phyloP scores from a whole-genome alignment of 2,329 filamentous ascomycete species.

The Magnaporthiopsis rhizophila region DNA sequence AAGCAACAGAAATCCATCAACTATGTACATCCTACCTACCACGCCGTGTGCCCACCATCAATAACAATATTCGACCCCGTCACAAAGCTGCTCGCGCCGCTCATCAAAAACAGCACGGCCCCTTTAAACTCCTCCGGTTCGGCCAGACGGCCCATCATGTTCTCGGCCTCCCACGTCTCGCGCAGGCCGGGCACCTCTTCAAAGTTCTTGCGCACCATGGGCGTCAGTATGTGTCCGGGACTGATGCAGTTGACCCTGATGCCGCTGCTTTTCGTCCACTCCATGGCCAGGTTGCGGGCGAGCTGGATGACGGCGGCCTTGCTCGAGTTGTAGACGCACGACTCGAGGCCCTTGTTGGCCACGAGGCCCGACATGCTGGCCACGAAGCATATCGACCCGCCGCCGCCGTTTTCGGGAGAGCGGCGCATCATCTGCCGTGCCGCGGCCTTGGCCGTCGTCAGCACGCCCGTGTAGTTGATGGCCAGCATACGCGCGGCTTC shows the following conservation, averaged over 20 bases:
- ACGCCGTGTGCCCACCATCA: not conserved
- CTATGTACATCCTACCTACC: not conserved
- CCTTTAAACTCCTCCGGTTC: conserved; percentile 52
- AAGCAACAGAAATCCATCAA: no score
- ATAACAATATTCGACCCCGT: conserved; percentile 3
- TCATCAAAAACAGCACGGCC: conserved; percentile 52
- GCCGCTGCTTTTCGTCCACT: conserved; percentile 52
- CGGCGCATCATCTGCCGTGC: conserved; percentile 47
- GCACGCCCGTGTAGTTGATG: conserved; percentile 62
- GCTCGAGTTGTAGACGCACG: conserved; percentile 58
- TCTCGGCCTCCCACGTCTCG: conserved; percentile 60
- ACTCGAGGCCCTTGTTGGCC: conserved; percentile 53
- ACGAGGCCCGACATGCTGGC: conserved; percentile 48
- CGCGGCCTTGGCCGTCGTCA: conserved; percentile 63
- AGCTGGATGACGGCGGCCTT: conserved; percentile 60
- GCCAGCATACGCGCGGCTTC: conserved; percentile 55
- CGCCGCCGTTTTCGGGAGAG: conserved; percentile 12
- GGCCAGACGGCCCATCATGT: conserved; percentile 60
- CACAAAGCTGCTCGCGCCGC: conserved; percentile 42
- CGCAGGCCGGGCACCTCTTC: conserved; percentile 54
- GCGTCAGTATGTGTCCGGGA: conserved; percentile 59
- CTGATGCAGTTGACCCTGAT: conserved; percentile 61
- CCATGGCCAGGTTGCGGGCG: conserved; percentile 51
- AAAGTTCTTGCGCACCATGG: conserved; percentile 50
- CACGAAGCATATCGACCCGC: conserved; percentile 49